Evolutionary conservation across 257 asterid genomes (phyloP).

Genomic region (Jacaranda mimosifolia): DNA sequence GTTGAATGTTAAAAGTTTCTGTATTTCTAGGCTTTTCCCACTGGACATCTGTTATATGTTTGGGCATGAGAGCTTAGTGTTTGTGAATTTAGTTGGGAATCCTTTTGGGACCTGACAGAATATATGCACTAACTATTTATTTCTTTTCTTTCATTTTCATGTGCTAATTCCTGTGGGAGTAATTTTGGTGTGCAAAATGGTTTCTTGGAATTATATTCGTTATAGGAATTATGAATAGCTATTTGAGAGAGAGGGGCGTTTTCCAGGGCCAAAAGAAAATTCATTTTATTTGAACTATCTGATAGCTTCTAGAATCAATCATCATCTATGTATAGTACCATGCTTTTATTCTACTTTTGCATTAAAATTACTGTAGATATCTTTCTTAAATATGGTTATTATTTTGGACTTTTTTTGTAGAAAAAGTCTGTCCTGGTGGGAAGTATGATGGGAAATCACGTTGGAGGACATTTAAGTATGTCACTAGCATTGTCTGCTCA

Average conservation of each 20-base stretch:
- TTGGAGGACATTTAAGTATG: slow-evolving; percentile 55
- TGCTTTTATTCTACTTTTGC: background rate
- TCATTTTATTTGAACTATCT: background rate
- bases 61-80: background rate
- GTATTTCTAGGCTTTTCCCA: background rate
- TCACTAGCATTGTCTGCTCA: slow-evolving; percentile 61
- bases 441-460: slow-evolving; percentile 57
- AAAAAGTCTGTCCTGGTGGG: slow-evolving; percentile 39
- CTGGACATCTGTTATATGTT: background rate
- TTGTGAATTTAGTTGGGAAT: background rate
- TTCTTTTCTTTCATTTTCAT: background rate
- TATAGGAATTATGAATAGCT: background rate
- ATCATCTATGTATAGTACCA: background rate
- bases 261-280: background rate
- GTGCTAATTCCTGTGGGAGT: slow-evolving; percentile 8
- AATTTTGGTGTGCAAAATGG: background rate
- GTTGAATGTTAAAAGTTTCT: background rate
- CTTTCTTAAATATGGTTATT: slow-evolving; percentile 8
- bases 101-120: background rate
- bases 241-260: too few species aligned
- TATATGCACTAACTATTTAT: background rate
- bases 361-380: slow-evolving; percentile 12
- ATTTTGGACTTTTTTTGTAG: slow-evolving; percentile 56
- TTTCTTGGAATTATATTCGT: background rate
- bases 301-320: background rate